phyloP scores from a whole-genome alignment of 2,329 filamentous ascomycete genomes.

The Cadophora sp. region DNA sequence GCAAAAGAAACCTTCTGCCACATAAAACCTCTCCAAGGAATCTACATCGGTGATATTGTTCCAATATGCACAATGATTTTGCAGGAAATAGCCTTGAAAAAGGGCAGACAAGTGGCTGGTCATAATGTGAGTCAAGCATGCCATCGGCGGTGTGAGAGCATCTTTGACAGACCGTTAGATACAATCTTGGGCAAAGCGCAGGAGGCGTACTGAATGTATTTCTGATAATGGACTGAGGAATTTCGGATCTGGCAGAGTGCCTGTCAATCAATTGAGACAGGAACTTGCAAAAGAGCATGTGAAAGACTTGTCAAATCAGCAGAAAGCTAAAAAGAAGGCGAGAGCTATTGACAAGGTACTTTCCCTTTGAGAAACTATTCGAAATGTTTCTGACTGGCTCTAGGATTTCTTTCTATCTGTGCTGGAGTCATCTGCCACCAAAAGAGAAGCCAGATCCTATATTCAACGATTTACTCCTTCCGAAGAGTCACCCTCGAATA shows the following conservation, averaged over 20 bases:
- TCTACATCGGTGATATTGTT: constrained; percentile 23
- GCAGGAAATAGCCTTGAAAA: constrained; percentile 42
- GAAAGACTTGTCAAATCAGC: constrained; percentile 38
- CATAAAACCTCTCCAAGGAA: constrained; percentile 24
- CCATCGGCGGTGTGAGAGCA: constrained; percentile 22
- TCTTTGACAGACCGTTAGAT: constrained; percentile 35
- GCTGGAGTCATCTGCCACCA: constrained; percentile 87
- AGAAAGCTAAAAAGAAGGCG: constrained; percentile 54
- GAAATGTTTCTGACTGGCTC: constrained; percentile 22
- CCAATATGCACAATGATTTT: constrained; percentile 45
- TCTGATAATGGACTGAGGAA: constrained; percentile 20
- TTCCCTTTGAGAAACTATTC: not conserved
- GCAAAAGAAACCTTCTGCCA: constrained; percentile 20
- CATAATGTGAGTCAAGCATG: constrained; percentile 42
- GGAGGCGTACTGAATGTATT: constrained; percentile 14
- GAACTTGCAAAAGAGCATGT: constrained; percentile 41
- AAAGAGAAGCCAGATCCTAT: constrained; percentile 90
- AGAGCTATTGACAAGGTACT: constrained; percentile 56
- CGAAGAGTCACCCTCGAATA: constrained; percentile 38
- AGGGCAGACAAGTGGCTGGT: constrained; percentile 43
- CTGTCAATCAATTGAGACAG: constrained; percentile 36
- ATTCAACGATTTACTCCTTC: constrained; percentile 78
- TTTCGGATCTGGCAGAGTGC: constrained; percentile 29
- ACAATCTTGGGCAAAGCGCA: constrained; percentile 38
- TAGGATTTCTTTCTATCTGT: constrained; percentile 88